A percentile compares a stretch with the other conserved stretches of the same genome.
These are phyloP conservation scores for Wickerhamomyces bisporus DNA, from an alignment of 805 yeast species.

Conservation along the genomic window DNA sequence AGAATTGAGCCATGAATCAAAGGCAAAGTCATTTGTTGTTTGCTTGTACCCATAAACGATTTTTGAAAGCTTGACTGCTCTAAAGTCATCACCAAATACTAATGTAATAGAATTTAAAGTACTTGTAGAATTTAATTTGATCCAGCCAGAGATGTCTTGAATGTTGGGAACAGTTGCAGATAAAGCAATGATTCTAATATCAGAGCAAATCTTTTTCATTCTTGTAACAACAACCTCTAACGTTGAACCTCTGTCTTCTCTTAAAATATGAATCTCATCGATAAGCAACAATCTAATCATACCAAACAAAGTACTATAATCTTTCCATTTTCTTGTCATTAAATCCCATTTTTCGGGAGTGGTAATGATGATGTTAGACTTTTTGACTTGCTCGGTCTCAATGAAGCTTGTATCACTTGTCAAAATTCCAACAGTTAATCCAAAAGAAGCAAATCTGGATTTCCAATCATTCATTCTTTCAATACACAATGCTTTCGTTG, in stretches of 20 bases:
- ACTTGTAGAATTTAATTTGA: conserved; percentile 22
- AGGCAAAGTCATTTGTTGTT: conserved; percentile 41
- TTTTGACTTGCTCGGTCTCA: conserved; percentile 41
- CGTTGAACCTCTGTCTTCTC: conserved; percentile 43
- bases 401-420: conserved; percentile 48
- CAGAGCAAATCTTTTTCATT: conserved; percentile 35
- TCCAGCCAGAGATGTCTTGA: conserved; percentile 42
- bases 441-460: conserved; percentile 31
- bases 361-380: conserved; percentile 48
- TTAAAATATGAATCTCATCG: conserved; percentile 44
- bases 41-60: conserved; percentile 39
- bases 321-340: conserved; percentile 46
- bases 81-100: conserved; percentile 41
- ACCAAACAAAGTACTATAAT: conserved; percentile 34
- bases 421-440: conserved; percentile 42
- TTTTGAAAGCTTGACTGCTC: conserved; percentile 39
- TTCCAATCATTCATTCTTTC: conserved; percentile 47
- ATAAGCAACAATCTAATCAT: conserved; percentile 39
- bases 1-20: conserved; percentile 38
- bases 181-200: conserved; percentile 39
- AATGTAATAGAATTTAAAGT: conserved; percentile 30
- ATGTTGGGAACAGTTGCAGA: conserved; percentile 54
- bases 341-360: conserved; percentile 65
- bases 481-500: conserved; percentile 52
- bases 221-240: conserved; percentile 44